phyloP scores from a whole-genome alignment of 306 rosid genomes.

The Oemleria cerasiformis region DNA sequence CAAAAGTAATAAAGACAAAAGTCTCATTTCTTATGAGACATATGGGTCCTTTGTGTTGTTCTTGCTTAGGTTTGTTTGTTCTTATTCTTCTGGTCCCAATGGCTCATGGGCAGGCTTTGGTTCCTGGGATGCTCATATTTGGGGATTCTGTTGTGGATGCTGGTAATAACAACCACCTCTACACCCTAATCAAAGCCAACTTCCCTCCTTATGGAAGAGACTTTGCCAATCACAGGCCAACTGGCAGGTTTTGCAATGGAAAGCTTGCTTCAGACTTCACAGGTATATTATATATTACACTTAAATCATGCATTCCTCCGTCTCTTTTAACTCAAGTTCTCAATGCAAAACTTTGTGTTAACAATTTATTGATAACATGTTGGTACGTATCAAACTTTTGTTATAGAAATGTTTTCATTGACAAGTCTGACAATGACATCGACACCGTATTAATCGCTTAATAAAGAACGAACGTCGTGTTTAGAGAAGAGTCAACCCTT shows the following conservation, averaged over 20 bases:
- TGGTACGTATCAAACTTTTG: too few species aligned
- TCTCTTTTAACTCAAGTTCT: background rate
- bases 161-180: slow-evolving; percentile 55
- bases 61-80: slow-evolving; percentile 24
- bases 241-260: slow-evolving; percentile 77
- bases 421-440: too few species aligned
- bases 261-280: slow-evolving; percentile 57
- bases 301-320: background rate
- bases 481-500: too few species aligned
- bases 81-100: slow-evolving; percentile 21
- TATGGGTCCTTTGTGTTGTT: slow-evolving; percentile 33
- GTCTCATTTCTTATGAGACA: background rate
- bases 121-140: slow-evolving; percentile 73
- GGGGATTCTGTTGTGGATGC: slow-evolving; percentile 71
- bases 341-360: too few species aligned
- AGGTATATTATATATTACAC: slow-evolving; percentile 27
- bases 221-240: slow-evolving; percentile 41
- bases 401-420: too few species aligned
- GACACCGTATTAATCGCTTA: too few species aligned
- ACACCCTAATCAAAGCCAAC: slow-evolving; percentile 48
- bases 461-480: too few species aligned
- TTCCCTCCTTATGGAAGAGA: slow-evolving; percentile 79
- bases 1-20: background rate
- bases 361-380: too few species aligned
- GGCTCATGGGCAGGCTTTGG: slow-evolving; percentile 49